Base-by-base conservation (phyloP, 192 early-diverging fungal genomes). In the Oehlia diaphana region DNA sequence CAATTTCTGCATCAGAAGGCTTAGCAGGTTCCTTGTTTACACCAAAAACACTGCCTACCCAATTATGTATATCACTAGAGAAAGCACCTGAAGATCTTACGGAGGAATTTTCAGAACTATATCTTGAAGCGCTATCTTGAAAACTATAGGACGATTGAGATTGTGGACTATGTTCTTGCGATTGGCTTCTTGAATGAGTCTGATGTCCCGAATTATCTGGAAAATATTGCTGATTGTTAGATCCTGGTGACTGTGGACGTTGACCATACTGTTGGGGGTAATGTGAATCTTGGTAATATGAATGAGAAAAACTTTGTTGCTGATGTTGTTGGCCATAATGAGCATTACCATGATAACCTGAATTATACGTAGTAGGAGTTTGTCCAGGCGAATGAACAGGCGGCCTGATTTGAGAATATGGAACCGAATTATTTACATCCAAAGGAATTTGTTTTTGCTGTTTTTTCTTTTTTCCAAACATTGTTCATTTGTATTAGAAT, bases 1-100 rank as follows among this genome's bases (percentile, higher is more conserved):
- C 87, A 53, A 90, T 83, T 69, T 89, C 87, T 75, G 83, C 80
- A 78, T 88, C 89, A 35, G 83, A 72, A 10, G 83, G 85, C 44
- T 49, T 77, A 13, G 35, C 0, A 31, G 23, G 42, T 53, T 58
- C 72, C 14, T 73, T 58, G 28, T 73, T 49, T 23, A 26, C 44
- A 47, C 50, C n/a, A 9, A 47, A 28, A 73, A 8, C 6, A 49
- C n/a, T 39, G 9, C 70, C 44, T 7, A 74, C 49, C 64, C 75
- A 37, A 13, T 9, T 13, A 7, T 73, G 63, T 74, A 78, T 7
- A 50, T 79, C 77, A 21, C 19, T 72, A 47, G 63, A 68, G 28
- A 78, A 50, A n/a, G 67, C 62, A 28, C 26, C 68, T 9, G 65
- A 73, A 2, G 39, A 71, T 16, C 50, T 42, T 12, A 70, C 12